These are phyloP conservation scores for Batrachochytrium dendrobatidis DNA, from an alignment of 371 early-diverging fungal species.

Conservation along the genomic window DNA sequence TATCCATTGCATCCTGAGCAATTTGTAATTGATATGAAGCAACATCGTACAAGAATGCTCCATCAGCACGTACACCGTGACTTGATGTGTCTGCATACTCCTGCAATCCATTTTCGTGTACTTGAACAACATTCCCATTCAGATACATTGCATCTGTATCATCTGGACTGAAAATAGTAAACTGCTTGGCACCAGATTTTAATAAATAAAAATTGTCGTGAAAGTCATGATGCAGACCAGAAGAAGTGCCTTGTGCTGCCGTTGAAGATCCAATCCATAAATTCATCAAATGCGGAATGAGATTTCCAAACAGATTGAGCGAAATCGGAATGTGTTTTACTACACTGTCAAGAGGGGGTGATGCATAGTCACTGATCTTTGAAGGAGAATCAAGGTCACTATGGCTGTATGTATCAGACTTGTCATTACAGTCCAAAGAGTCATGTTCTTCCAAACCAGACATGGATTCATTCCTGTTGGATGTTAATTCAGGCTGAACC, in stretches of 20 bases:
- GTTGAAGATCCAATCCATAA: slow-evolving; percentile 34
- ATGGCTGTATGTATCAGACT: slow-evolving; percentile 6
- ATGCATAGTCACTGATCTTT: slow-evolving; percentile 12
- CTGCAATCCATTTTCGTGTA: slow-evolving; percentile 35
- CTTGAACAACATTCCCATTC: slow-evolving; percentile 20
- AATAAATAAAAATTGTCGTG: slow-evolving; percentile 48
- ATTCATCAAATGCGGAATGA: slow-evolving; percentile 16
- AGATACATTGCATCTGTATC: slow-evolving; percentile 31
- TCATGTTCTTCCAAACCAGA: background rate
- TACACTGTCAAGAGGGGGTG: slow-evolving; percentile 18
- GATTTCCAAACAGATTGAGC: slow-evolving; percentile 5
- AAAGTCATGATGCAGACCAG: slow-evolving; percentile 47
- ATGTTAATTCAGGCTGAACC: slow-evolving; percentile 7
- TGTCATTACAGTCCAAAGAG: slow-evolving; percentile 5
- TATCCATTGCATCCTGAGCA: slow-evolving; percentile 1
- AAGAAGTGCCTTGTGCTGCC: slow-evolving; percentile 18
- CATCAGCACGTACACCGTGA: slow-evolving; percentile 21
- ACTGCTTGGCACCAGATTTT: slow-evolving; percentile 22
- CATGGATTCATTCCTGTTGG: background rate
- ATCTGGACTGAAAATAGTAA: slow-evolving; percentile 34
- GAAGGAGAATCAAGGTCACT: slow-evolving; percentile 1
- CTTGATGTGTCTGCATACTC: slow-evolving; percentile 14
- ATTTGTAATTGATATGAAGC: slow-evolving; percentile 13
- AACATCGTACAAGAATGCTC: slow-evolving; percentile 32
- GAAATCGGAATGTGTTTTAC: slow-evolving; percentile 8